Conservation (phyloP, 225 moss, liverwort and hornwort species). For the Straminergon stramineum region DNA sequence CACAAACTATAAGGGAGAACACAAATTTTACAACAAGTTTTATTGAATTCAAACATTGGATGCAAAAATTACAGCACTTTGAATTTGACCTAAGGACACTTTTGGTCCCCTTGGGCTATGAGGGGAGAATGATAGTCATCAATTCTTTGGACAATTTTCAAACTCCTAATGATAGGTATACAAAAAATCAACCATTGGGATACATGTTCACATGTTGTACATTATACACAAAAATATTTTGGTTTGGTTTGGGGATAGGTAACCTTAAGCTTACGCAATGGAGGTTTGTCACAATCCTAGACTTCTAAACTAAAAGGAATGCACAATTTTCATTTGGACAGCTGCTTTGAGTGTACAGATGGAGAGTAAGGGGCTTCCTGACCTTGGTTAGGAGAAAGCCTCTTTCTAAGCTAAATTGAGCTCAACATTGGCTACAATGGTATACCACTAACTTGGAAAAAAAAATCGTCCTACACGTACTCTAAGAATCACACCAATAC, state of each 20-base stretch:
- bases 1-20: too few species aligned
- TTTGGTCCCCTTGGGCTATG: too few species aligned
- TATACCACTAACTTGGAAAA: too few species aligned
- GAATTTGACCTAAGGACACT: too few species aligned
- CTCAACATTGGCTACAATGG: too few species aligned
- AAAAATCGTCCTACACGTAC: too few species aligned
- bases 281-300: background rate
- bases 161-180: background rate
- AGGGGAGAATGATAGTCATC: too few species aligned
- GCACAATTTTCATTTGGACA: background rate
- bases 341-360: background rate
- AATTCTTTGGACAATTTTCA: background rate
- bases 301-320: background rate
- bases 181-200: rapidly evolving
- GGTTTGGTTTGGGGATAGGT: background rate
- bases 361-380: rapidly evolving
- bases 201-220: background rate
- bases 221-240: background rate
- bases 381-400: background rate
- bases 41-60: too few species aligned
- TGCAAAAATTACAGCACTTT: too few species aligned
- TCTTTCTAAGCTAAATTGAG: too few species aligned
- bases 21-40: too few species aligned
- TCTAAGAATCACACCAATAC: too few species aligned
- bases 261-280: rapidly evolving